Evolutionary conservation across 2,329 filamentous ascomycete species (phyloP).

Genomic region (Tolypocladium guangdongense): DNA sequence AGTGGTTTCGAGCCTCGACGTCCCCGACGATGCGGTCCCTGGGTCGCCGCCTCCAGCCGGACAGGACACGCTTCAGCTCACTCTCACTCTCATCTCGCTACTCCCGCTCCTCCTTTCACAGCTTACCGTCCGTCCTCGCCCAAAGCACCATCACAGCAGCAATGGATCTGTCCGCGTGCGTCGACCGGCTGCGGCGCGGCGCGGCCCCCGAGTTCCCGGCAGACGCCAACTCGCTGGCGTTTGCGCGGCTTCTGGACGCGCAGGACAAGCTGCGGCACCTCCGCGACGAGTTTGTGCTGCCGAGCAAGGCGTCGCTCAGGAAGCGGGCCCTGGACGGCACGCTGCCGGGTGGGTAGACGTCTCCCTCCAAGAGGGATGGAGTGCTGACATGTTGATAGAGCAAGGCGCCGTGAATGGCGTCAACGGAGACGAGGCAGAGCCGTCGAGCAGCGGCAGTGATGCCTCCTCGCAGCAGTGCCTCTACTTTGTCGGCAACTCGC

Average conservation of each 20-base stretch:
- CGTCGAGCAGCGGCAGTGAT: conserved; percentile 11
- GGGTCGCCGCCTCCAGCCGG: neutral
- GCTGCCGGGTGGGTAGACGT: conserved; percentile 24
- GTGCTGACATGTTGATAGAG: neutral
- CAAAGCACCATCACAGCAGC: conserved; percentile 1
- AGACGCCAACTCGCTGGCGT: conserved; percentile 34
- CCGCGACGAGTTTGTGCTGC: conserved; percentile 65
- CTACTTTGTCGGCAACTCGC: conserved; percentile 85
- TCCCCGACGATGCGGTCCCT: neutral
- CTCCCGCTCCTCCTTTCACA: neutral
- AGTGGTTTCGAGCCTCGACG: neutral
- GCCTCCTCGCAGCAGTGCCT: conserved; percentile 30
- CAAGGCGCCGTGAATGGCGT: conserved; percentile 5
- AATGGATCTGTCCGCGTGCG: conserved; percentile 28
- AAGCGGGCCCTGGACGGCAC: conserved; percentile 44
- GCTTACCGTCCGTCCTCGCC: neutral
- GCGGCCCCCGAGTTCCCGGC: conserved; percentile 32
- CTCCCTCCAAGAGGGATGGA: too few species aligned
- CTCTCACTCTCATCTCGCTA: neutral
- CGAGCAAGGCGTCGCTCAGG: conserved; percentile 60
- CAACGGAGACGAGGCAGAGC: conserved; percentile 1
- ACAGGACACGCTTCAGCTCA: neutral
- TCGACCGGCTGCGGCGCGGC: conserved; percentile 30
- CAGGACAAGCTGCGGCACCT: conserved; percentile 50
- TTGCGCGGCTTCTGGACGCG: conserved; percentile 42